Evolutionary conservation across 2,329 filamentous ascomycete genomes (phyloP).

Genomic region (Fusarium oxysporum): DNA sequence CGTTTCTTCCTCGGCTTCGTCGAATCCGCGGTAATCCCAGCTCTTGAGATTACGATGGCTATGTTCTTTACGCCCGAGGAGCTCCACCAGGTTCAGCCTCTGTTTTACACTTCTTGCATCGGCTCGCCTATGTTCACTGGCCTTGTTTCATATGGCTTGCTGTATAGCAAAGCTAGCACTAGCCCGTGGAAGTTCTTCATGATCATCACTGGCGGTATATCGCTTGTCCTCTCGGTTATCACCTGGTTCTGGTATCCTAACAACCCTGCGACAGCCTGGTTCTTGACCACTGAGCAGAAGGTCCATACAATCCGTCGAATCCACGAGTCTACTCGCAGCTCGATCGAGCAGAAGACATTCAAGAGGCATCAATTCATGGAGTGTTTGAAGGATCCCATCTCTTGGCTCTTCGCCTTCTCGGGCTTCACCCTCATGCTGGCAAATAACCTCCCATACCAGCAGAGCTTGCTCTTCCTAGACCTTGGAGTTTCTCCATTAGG

Average conservation of each 20-base stretch:
- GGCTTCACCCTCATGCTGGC: conserved; percentile 1
- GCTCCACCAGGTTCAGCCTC: not conserved
- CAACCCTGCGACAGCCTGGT: not conserved
- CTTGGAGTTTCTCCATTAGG: not conserved
- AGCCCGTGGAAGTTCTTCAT: conserved; percentile 12
- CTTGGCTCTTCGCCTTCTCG: not conserved
- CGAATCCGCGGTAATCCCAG: not conserved
- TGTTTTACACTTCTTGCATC: conserved; percentile 1
- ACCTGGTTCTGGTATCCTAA: conserved; percentile 9
- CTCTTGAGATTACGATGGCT: not conserved
- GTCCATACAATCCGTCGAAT: not conserved
- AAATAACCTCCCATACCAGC: not conserved
- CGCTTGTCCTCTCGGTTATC: not conserved
- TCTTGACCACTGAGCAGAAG: conserved; percentile 2
- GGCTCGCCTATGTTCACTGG: conserved; percentile 6
- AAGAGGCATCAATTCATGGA: not conserved
- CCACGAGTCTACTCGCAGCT: not conserved
- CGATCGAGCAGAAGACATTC: conserved; percentile 4
- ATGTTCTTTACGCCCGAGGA: conserved; percentile 7
- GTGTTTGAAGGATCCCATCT: not conserved
- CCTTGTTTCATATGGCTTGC: not conserved
- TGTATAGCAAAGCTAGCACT: not conserved
- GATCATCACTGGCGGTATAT: not conserved
- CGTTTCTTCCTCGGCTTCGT: conserved; percentile 6
- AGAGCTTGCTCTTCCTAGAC: not conserved